A percentile compares a stretch with the other conserved stretches of the same genome.
Evolutionary conservation across 352 stramenopile genomes (phyloP).

Genomic region (Phytophthora palmivora): DNA sequence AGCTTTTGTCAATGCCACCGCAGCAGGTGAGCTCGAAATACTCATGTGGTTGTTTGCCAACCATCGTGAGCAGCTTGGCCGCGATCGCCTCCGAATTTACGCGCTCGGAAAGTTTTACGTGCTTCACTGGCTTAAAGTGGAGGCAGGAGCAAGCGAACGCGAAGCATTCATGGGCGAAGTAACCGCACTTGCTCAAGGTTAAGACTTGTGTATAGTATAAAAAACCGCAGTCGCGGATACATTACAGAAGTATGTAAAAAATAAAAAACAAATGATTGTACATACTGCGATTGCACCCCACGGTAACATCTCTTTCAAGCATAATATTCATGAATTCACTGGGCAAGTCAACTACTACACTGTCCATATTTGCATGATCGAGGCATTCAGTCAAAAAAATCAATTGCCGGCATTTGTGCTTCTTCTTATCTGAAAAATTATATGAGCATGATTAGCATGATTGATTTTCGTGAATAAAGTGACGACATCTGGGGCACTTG

Average conservation of each 20-base stretch:
- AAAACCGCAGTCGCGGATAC: conserved; percentile 12
- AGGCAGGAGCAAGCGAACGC: conserved; percentile 21
- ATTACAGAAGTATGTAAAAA: conserved; percentile 18
- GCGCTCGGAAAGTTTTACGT: conserved; percentile 43
- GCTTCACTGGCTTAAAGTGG: conserved; percentile 37
- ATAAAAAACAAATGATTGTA: conserved; percentile 11
- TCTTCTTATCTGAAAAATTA: too few species aligned
- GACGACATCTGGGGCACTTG: too few species aligned
- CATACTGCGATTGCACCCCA: too few species aligned
- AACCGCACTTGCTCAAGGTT: conserved; percentile 23
- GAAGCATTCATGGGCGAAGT: conserved; percentile 29
- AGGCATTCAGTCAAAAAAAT: too few species aligned
- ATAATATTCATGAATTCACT: too few species aligned
- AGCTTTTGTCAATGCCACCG: conserved; percentile 43
- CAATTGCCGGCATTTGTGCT: too few species aligned
- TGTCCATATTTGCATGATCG: too few species aligned
- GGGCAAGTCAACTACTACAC: too few species aligned
- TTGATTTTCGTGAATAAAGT: too few species aligned
- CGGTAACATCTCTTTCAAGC: too few species aligned
- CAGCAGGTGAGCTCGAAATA: conserved; percentile 38
- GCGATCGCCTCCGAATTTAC: conserved; percentile 40
- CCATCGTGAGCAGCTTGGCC: conserved; percentile 27
- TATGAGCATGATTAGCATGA: too few species aligned
- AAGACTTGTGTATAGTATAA: conserved; percentile 32
- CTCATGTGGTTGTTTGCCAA: conserved; percentile 41